Percentiles rank a stretch among this genome's conserved stretches.
phyloP scores from a whole-genome alignment of 306 rosid genomes.

The Pachyrhizus erosus region DNA sequence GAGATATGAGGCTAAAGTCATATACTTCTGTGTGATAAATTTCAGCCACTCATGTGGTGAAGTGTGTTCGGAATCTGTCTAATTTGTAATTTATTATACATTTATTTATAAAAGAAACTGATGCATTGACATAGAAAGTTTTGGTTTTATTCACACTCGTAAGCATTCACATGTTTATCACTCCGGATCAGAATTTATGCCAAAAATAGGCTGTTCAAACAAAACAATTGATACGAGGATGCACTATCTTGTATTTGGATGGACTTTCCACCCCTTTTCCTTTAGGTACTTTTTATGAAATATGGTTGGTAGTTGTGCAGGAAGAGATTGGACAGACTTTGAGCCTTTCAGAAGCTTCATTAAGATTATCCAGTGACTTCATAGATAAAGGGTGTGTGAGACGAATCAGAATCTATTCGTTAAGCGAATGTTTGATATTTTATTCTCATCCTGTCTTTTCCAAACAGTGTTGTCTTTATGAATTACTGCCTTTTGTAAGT shows the following conservation, averaged over 20 bases:
- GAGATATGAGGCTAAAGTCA: slow-evolving; percentile 25
- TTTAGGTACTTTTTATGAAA: background rate
- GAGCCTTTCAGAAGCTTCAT: slow-evolving; percentile 33
- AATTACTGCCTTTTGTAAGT: slow-evolving; percentile 15
- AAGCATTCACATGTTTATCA: background rate
- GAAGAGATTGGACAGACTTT: slow-evolving; percentile 15
- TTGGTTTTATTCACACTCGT: slow-evolving; percentile 22
- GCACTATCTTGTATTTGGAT: slow-evolving; percentile 29
- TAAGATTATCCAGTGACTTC: slow-evolving; percentile 29
- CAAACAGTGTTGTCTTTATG: background rate
- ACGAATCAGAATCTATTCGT: slow-evolving; percentile 38
- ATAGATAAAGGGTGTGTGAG: slow-evolving; percentile 32
- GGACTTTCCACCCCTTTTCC: background rate
- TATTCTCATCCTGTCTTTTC: slow-evolving; percentile 27
- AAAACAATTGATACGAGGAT: background rate
- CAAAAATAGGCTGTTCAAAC: background rate
- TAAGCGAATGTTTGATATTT: slow-evolving; percentile 38
- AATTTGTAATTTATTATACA: slow-evolving; percentile 24
- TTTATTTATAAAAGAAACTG: slow-evolving; percentile 17
- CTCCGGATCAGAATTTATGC: slow-evolving; percentile 10
- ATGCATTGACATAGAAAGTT: slow-evolving; percentile 16
- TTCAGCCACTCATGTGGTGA: slow-evolving; percentile 27
- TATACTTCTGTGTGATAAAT: slow-evolving; percentile 20
- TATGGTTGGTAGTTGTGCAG: background rate
- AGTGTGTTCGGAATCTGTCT: slow-evolving; percentile 31